Conservation (phyloP, 108 stramenopile genomes). For the Mediolabrus comicus region DNA sequence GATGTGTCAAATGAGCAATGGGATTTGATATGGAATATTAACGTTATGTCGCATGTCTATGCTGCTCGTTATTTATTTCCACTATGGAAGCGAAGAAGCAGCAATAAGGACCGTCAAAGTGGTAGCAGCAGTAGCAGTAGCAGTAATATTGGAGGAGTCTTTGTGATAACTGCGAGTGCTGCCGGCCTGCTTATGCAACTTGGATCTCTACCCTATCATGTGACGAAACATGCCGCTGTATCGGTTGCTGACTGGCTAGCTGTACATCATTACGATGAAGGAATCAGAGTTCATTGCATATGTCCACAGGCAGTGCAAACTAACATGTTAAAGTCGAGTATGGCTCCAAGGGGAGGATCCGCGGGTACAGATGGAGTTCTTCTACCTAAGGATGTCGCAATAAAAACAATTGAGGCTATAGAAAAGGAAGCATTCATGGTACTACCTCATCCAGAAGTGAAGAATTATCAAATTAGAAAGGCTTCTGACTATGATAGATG, state of each 20-base stretch:
- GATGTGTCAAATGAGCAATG: constrained; percentile 21
- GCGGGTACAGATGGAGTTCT: constrained; percentile 18
- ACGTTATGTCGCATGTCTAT: constrained; percentile 19
- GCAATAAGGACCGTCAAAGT: too few species aligned
- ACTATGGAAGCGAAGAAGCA: constrained; percentile 7
- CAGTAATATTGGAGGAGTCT: constrained; percentile 5
- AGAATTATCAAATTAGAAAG: constrained; percentile 12
- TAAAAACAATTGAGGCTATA: constrained; percentile 6
- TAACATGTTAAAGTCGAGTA: constrained; percentile 1
- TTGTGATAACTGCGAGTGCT: constrained; percentile 28
- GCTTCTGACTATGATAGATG: constrained; percentile 23
- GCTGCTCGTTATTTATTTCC: constrained; percentile 25
- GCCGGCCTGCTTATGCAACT: constrained; percentile 16
- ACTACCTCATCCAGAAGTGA: constrained; percentile 22
- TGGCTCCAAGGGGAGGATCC: neutral
- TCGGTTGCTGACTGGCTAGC: constrained; percentile 30
- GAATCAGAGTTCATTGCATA: constrained; percentile 11
- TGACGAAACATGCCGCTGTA: constrained; percentile 26
- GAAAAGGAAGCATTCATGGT: constrained; percentile 11
- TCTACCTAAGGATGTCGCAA: constrained; percentile 12
- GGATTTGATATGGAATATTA: constrained; percentile 13
- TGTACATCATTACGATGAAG: neutral
- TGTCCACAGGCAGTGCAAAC: constrained; percentile 32
- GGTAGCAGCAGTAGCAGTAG: too few species aligned
- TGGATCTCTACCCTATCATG: constrained; percentile 12